These are phyloP conservation scores for Nasturtium officinale DNA, from an alignment of 345 rosid genomes.

Conservation along the genomic window DNA sequence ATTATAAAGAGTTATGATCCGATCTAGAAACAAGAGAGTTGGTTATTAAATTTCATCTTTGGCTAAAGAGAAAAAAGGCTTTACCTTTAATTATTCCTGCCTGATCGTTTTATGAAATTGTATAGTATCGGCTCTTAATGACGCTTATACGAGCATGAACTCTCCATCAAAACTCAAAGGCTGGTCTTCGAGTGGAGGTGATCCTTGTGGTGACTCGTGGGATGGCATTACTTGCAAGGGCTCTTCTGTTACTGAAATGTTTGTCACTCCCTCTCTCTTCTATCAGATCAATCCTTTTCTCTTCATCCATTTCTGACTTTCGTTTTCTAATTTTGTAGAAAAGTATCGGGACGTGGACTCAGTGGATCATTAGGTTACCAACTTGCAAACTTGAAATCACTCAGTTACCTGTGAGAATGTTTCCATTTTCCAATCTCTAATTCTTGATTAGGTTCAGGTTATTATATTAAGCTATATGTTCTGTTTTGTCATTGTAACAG, in stretches of 20 bases:
- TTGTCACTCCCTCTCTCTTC: conserved; percentile 16
- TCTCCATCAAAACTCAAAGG: conserved; percentile 69
- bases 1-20: background rate
- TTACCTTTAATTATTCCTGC: background rate
- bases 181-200: conserved; percentile 81
- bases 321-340: conserved; percentile 53
- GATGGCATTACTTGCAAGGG: conserved; percentile 85
- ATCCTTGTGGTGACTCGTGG: conserved; percentile 91
- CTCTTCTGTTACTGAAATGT: conserved; percentile 82
- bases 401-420: conserved; percentile 71
- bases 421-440: conserved; percentile 26
- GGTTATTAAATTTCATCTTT: conserved; percentile 1
- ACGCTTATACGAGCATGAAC: conserved; percentile 77
- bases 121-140: conserved; percentile 85
- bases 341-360: conserved; percentile 68
- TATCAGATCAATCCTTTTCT: background rate
- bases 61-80: conserved; percentile 2
- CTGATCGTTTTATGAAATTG: conserved; percentile 7
- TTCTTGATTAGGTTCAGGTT: conserved; percentile 21
- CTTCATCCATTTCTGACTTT: conserved; percentile 3
- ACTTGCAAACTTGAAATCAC: conserved; percentile 77
- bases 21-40: background rate
- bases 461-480: conserved; percentile 12
- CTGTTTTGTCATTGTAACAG: conserved; percentile 66
- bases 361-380: conserved; percentile 85